Evolutionary conservation across 768 basidiomycete genomes (phyloP).

Genomic region (Trametopsis cervina): DNA sequence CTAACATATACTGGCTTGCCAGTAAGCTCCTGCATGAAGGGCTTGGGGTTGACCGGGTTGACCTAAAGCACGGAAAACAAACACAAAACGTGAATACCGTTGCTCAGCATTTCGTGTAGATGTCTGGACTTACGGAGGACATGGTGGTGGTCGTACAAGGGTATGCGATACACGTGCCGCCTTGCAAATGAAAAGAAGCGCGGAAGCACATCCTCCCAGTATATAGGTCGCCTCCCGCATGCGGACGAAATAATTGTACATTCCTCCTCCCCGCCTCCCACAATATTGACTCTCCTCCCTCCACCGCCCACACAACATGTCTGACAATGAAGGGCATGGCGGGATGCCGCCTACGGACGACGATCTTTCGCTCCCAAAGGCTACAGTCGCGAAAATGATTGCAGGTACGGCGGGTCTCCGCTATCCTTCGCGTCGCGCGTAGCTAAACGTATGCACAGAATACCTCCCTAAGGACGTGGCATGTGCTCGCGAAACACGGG

Average conservation of each 20-base stretch:
- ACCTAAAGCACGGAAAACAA: conserved; percentile 40
- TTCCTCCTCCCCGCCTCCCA: too few species aligned
- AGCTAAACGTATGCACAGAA: conserved; percentile 42
- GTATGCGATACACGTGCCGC: conserved; percentile 27
- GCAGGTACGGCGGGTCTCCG: conserved; percentile 46
- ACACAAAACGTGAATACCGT: conserved; percentile 2
- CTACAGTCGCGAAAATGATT: conserved; percentile 97
- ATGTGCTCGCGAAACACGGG: conserved; percentile 94
- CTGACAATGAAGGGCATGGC: conserved; percentile 80
- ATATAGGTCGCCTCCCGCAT: conserved; percentile 16
- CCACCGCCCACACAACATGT: conserved; percentile 46
- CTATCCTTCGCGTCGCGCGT: conserved; percentile 1
- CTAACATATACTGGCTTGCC: conserved; percentile 94
- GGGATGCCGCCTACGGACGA: conserved; percentile 70
- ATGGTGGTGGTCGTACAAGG: conserved; percentile 44
- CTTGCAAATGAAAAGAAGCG: conserved; percentile 28
- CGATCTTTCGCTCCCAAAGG: conserved; percentile 91
- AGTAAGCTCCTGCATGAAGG: conserved; percentile 96
- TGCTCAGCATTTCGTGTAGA: too few species aligned
- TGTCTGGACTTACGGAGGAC: conserved; percentile 56
- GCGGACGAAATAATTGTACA: too few species aligned
- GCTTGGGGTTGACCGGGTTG: conserved; percentile 96
- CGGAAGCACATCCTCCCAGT: conserved; percentile 11
- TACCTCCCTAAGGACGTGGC: conserved; percentile 80
- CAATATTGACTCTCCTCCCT: neutral